A percentile compares a stretch with the other conserved stretches of the same genome.
Evolutionary conservation across 345 rosid species (phyloP).

Genomic region (Brassica cretica): DNA sequence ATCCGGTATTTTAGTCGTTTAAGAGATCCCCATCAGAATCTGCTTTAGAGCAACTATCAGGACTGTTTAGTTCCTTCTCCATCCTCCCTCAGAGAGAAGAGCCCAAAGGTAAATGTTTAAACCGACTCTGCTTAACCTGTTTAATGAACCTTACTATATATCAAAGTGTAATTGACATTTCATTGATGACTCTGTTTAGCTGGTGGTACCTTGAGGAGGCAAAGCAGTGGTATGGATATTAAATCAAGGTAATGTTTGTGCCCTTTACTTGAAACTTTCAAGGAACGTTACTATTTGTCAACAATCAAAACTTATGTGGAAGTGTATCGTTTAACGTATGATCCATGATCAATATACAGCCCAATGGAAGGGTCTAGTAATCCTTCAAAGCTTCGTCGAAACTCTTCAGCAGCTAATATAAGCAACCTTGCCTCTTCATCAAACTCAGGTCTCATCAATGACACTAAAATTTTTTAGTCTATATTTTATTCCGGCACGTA

Average conservation of each 20-base stretch:
- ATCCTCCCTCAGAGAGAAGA: conserved; percentile 60
- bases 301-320: neutral
- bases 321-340: neutral
- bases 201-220: conserved; percentile 71
- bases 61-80: conserved; percentile 70
- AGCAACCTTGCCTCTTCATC: conserved; percentile 50
- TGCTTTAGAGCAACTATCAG: conserved; percentile 73
- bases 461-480: neutral
- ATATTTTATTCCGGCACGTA: neutral
- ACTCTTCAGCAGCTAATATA: conserved; percentile 73
- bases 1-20: conserved; percentile 47
- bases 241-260: conserved; percentile 51
- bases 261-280: neutral
- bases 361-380: conserved; percentile 49
- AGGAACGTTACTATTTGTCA: neutral
- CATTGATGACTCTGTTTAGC: conserved; percentile 14
- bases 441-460: conserved; percentile 45
- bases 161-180: neutral
- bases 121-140: neutral
- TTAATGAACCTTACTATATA: neutral
- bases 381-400: conserved; percentile 59
- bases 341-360: conserved; percentile 39
- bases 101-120: conserved; percentile 49
- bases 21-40: conserved; percentile 79
- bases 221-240: conserved; percentile 68